Conservation (phyloP, 2,329 filamentous ascomycete genomes). For the Diaporthe sp. region DNA sequence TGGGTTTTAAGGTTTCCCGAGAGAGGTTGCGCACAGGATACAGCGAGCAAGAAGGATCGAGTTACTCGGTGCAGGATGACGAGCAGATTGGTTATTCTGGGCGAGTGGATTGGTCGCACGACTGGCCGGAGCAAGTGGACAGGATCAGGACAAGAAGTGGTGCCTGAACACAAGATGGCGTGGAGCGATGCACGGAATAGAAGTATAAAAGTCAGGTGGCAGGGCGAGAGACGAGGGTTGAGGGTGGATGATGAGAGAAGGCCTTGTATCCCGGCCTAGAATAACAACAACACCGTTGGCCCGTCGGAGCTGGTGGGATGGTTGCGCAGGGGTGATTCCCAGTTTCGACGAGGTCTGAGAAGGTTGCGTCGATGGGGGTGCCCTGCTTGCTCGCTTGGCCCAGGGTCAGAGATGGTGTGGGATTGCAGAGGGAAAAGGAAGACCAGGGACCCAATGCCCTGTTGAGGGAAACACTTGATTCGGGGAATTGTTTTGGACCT, state of each 20-base stretch:
- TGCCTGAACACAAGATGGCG: background rate
- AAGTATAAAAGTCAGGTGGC: conserved; percentile 34
- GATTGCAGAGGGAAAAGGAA: background rate
- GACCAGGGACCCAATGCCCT: background rate
- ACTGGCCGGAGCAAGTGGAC: background rate
- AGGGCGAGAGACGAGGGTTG: conserved; percentile 22
- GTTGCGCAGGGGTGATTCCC: conserved; percentile 43
- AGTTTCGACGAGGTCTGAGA: conserved; percentile 41
- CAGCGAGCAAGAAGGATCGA: conserved; percentile 23
- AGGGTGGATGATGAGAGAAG: conserved; percentile 1
- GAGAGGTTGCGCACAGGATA: background rate
- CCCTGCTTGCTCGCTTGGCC: conserved; percentile 1
- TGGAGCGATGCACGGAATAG: conserved; percentile 8
- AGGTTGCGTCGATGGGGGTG: conserved; percentile 20
- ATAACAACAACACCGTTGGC: conserved; percentile 21
- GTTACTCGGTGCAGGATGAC: conserved; percentile 24
- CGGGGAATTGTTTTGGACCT: conserved; percentile 21
- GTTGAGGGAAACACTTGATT: background rate
- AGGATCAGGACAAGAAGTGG: conserved; percentile 21
- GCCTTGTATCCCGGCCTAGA: conserved; percentile 1
- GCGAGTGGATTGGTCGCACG: conserved; percentile 1
- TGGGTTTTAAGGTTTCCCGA: conserved; percentile 27
- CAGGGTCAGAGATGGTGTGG: background rate
- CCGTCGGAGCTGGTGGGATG: conserved; percentile 18
- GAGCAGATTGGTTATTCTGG: conserved; percentile 32